These are phyloP conservation scores for Penicillium hordei DNA, from an alignment of 2,329 filamentous ascomycete genomes.

Conservation along the genomic window DNA sequence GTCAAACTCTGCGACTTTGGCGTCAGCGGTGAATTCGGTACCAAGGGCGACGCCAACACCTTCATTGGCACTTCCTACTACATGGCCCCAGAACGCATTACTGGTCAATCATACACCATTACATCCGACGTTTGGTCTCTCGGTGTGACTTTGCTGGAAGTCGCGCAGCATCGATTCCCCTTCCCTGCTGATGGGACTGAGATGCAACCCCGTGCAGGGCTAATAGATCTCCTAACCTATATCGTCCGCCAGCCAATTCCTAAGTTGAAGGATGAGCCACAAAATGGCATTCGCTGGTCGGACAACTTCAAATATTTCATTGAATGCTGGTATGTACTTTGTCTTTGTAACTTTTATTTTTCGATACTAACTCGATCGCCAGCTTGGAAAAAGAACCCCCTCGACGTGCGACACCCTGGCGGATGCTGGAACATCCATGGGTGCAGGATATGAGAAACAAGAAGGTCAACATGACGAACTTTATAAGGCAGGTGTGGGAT, in stretches of 20 bases:
- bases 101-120: conserved; percentile 96
- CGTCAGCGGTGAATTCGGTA: conserved; percentile 95
- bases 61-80: conserved; percentile 99
- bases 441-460: conserved; percentile 95
- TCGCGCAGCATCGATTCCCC: conserved; percentile 97
- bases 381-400: conserved; percentile 92
- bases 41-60: conserved; percentile 96
- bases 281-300: conserved; percentile 88
- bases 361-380: conserved; percentile 19
- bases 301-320: conserved; percentile 99
- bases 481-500: conserved; percentile 92
- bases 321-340: conserved; percentile 77
- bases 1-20: conserved; percentile 99
- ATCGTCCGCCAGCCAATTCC: conserved; percentile 95
- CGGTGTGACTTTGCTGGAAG: conserved; percentile 94
- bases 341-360: background rate
- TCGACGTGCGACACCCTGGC: conserved; percentile 89
- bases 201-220: conserved; percentile 85
- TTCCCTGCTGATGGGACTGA: conserved; percentile 96
- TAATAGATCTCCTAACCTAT: conserved; percentile 95
- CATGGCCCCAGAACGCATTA: conserved; percentile 98
- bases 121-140: conserved; percentile 98
- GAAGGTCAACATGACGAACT: conserved; percentile 96
- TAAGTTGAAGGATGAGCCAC: conserved; percentile 90
- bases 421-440: conserved; percentile 99